Conservation (phyloP, 257 asterid species). For the Agastache rugosa region DNA sequence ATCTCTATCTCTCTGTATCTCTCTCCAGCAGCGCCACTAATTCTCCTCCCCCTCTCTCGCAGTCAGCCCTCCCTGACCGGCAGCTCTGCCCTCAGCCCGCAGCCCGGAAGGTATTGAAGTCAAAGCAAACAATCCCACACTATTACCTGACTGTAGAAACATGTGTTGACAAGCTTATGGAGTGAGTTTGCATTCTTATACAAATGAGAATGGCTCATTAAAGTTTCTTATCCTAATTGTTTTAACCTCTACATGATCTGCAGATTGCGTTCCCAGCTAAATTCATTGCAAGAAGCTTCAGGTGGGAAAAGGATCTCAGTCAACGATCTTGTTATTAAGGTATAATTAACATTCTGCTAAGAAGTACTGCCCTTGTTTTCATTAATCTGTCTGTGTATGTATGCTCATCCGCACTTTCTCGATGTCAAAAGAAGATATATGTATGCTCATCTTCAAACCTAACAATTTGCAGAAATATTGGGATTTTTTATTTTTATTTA, state of each 20-base stretch:
- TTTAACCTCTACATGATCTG: constrained; percentile 30
- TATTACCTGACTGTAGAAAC: constrained; percentile 94
- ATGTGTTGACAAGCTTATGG: constrained; percentile 94
- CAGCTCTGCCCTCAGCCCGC: no score
- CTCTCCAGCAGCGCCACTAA: no score
- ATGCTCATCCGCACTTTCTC: constrained; percentile 10
- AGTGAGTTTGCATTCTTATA: constrained; percentile 60
- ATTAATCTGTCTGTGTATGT: background rate
- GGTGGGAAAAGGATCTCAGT: constrained; percentile 94
- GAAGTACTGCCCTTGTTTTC: background rate
- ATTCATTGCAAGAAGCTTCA: constrained; percentile 89
- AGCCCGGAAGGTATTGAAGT: no score
- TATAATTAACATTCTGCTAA: constrained; percentile 37
- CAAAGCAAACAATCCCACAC: constrained; percentile 97
- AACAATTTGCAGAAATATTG: no score
- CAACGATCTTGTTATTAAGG: constrained; percentile 97
- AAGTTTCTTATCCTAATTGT: constrained; percentile 27
- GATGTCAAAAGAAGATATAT: no score
- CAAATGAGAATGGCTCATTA: constrained; percentile 23
- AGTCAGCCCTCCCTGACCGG: no score
- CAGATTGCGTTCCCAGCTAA: constrained; percentile 84
- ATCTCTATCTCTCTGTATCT: no score
- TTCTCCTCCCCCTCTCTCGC: no score
- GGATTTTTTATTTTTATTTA: no score
- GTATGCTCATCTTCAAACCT: no score